Evolutionary conservation across 2,329 filamentous ascomycete species (phyloP), one percentile per base, ranked within the genome.

Genomic region (Bertia moriformis): DNA sequence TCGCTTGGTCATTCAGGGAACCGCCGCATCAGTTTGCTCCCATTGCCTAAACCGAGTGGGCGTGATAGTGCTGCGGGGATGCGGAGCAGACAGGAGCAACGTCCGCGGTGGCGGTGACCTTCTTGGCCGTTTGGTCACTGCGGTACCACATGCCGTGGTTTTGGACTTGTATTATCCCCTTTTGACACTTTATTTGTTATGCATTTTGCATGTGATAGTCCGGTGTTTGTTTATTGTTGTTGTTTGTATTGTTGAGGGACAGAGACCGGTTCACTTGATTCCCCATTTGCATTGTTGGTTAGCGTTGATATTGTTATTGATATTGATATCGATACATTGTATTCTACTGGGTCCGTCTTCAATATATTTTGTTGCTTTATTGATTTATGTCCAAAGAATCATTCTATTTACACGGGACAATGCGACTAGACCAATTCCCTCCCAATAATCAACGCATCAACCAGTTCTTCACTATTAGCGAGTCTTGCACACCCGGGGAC

Each of bases 381-480:
- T 10, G 24, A 10, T 29, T 10, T n/a, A 29, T 29, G n/a, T n/a
- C n/a, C n/a, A n/a, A n/a, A n/a, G n/a, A n/a, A n/a, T 29, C 24
- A 29, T 29, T 10, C 24, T n/a, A 29, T n/a, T 10, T 29, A 29
- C 24, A 10, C 24, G 10, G 24, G 10, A 10, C 10, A 10, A 10
- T 10, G 24, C 24, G 10, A 29, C n/a, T 29, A 10, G n/a, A 7
- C 53, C 39, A 59, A 43, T 14, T 53, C 49, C 40, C 50, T 48
- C 32, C 56, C 57, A 42, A 57, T 54, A 32, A 59, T 58, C 47
- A 59, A 47, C 5, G 57, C 57, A 54, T 59, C 56, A 13, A 59
- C 57, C 44, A 55, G 39, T 13, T 56, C 49, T 29, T 54, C 48
- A 32, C 56, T 58, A 39, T 58, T 59, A 2, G 48, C 50, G 39